Evolutionary conservation across 1,139 yeast species (phyloP).

Genomic region (Saccharomyces hybrid): DNA sequence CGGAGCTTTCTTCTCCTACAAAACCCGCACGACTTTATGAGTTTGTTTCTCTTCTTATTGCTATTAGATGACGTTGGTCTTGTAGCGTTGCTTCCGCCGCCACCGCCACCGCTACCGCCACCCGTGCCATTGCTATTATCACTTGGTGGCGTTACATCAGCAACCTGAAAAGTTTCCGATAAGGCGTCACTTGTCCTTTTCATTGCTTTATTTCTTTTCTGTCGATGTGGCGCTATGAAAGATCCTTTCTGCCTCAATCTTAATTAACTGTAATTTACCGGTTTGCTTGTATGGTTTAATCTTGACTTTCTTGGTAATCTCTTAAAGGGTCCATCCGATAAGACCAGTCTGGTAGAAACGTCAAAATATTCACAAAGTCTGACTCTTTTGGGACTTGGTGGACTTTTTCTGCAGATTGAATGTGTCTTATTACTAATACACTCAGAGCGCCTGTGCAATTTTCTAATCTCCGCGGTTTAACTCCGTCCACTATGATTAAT

Average conservation of each 20-base stretch:
- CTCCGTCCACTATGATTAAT: not conserved
- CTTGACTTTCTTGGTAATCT: too few species aligned
- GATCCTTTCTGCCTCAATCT: too few species aligned
- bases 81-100: not conserved
- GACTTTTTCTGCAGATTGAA: not conserved
- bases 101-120: not conserved
- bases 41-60: conserved; percentile 18
- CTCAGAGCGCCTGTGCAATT: not conserved
- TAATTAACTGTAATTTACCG: too few species aligned
- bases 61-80: not conserved
- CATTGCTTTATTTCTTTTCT: not conserved
- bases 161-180: not conserved
- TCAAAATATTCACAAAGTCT: too few species aligned
- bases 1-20: conserved; percentile 29
- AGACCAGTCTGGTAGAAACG: too few species aligned
- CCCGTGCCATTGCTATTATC: not conserved
- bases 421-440: too few species aligned
- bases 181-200: not conserved
- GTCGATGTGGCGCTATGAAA: too few species aligned
- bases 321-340: too few species aligned
- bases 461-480: not conserved
- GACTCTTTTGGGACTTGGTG: too few species aligned
- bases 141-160: not conserved
- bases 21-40: conserved; percentile 27
- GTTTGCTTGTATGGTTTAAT: too few species aligned